Evolutionary conservation across 228 moss, liverwort and hornwort species (phyloP), one percentile per base, ranked within the genome.

Genomic region (Sphagnum fallax): DNA sequence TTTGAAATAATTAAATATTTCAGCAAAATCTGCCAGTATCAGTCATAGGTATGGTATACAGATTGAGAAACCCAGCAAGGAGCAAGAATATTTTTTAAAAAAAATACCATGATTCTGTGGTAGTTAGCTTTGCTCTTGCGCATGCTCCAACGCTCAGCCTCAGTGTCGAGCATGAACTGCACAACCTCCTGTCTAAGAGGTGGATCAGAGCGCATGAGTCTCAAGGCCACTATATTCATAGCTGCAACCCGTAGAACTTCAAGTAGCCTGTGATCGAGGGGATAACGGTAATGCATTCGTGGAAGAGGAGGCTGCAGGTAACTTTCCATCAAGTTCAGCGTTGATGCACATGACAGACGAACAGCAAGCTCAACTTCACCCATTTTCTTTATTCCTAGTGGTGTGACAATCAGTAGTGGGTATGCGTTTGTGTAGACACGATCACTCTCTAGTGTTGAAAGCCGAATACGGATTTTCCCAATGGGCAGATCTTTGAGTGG

Each of bases 121-220:
- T 92, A 95, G 53, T 95, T 95, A 0, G 95, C 95, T 79, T 95
- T 95, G 73, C 95, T 95, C 11, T 90, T 86, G 5, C 95, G 78
- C 95, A 95, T 95, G 69, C 95, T 95, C 95, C 95, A 95, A 0
- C 92, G 81, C 74, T 87, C 84, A 1, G 95, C 85, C 70, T 95
- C 95, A 0, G 90, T 95, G 47, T 95, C 92, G 0, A 95, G 87
- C 88, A 95, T 92, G 51, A 83, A 95, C 48, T 89, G 92, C 7
- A 95, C 90, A 6, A 92, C 81, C 71, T 95, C 95, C 70, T 92
- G 92, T 0, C 92, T 50, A 53, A 95, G 71, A 0, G 92, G 92
- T 53, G 92, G 92, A 60, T 95, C 95, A 4, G 90, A 82, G 48
- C 87, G 88, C 75, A 92, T 90, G 0, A 95, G 76, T 4, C 90